Percentiles rank a stretch among this genome's conserved stretches.
Conservation (phyloP, 331 rosid genomes). For the Acacia concinna region DNA sequence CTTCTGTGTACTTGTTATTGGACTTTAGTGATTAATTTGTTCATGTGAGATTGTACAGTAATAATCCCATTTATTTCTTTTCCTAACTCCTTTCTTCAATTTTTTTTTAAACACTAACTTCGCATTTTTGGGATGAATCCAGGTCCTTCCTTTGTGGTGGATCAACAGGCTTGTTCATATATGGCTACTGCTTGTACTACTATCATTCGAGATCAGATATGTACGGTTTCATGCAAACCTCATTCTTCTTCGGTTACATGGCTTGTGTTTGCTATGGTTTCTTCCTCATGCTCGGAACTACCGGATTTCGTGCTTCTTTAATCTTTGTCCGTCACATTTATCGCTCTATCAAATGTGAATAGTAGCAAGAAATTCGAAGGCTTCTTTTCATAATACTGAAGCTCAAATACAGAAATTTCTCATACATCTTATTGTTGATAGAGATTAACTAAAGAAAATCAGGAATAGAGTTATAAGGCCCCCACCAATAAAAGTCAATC, state of each 20-base stretch:
- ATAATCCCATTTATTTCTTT: neutral
- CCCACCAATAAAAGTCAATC: neutral
- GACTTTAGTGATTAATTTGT: too few relatives aligned
- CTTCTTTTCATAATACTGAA: neutral
- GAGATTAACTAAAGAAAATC: neutral
- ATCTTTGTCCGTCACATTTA: conserved; percentile 38
- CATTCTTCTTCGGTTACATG: conserved; percentile 43
- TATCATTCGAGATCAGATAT: conserved; percentile 32
- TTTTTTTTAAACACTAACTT: neutral
- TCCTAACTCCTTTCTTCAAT: neutral
- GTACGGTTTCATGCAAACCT: conserved; percentile 41
- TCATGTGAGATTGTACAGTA: neutral
- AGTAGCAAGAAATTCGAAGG: neutral
- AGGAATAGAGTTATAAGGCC: neutral
- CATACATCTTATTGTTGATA: neutral
- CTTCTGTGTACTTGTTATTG: too few relatives aligned
- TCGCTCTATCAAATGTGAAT: conserved; percentile 35
- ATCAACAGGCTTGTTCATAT: conserved; percentile 39
- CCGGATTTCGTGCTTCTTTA: conserved; percentile 32
- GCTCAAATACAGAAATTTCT: neutral
- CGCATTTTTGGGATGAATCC: neutral
- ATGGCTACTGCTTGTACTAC: conserved; percentile 39
- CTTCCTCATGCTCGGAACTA: conserved; percentile 37
- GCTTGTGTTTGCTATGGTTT: conserved; percentile 42
- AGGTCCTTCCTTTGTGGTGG: conserved; percentile 41